Conservation (phyloP, 2,329 filamentous ascomycete species). For the Colletotrichum tropicale region DNA sequence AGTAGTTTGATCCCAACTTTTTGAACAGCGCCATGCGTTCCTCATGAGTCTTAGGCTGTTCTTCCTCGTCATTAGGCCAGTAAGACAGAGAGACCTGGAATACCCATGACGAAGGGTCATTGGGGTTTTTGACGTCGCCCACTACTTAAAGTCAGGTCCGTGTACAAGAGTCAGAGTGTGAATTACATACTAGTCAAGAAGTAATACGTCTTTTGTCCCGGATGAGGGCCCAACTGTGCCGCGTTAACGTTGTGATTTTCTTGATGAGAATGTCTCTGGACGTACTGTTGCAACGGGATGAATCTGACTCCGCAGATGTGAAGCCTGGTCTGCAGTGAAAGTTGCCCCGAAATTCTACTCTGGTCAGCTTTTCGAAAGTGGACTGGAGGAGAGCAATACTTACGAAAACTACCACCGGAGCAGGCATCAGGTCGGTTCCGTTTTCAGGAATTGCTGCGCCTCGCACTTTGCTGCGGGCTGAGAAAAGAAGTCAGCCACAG, state of each 20-base stretch:
- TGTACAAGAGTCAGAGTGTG: background rate
- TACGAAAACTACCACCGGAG: background rate
- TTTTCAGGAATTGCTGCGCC: background rate
- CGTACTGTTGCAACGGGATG: background rate
- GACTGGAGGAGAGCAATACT: background rate
- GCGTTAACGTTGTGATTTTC: background rate
- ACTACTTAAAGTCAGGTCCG: background rate
- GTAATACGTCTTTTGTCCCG: background rate
- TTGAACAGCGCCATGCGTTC: background rate
- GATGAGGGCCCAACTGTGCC: background rate
- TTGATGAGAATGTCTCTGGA: background rate
- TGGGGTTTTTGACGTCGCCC: background rate
- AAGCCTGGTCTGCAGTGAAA: background rate
- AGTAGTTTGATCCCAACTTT: background rate
- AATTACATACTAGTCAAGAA: background rate
- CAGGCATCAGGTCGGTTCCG: background rate
- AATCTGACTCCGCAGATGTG: background rate
- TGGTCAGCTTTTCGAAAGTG: background rate
- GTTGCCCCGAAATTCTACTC: background rate
- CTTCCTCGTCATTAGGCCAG: background rate
- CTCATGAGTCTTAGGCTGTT: background rate
- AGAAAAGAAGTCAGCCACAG: background rate
- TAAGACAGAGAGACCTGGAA: background rate
- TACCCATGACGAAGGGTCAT: background rate
- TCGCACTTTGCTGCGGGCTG: background rate